These are phyloP conservation scores for Pseudogymnoascus sp. DNA, from an alignment of 2,329 filamentous ascomycete genomes.

Conservation along the genomic window DNA sequence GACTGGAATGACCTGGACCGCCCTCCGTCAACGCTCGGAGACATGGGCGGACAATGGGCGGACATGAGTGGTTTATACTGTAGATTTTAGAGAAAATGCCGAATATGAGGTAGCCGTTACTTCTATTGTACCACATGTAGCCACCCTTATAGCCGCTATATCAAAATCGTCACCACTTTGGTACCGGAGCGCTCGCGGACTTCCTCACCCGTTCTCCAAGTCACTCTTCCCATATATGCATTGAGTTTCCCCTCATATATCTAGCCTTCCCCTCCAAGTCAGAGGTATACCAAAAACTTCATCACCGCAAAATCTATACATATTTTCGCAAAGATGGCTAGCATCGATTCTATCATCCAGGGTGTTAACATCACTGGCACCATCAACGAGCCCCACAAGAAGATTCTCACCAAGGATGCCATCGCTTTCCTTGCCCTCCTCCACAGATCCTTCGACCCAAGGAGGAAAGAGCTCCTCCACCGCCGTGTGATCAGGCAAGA, in stretches of 20 bases:
- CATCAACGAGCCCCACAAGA: slow-evolving; percentile 69
- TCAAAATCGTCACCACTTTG: slow-evolving; percentile 6
- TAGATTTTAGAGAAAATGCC: background rate
- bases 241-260: slow-evolving; percentile 10
- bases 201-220: slow-evolving; percentile 4
- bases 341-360: slow-evolving; percentile 69
- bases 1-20: background rate
- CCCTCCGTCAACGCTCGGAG: slow-evolving; percentile 7
- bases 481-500: slow-evolving; percentile 79
- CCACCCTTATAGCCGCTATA: background rate
- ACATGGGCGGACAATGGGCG: background rate
- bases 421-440: slow-evolving; percentile 88
- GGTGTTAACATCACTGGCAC: slow-evolving; percentile 80
- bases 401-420: slow-evolving; percentile 87
- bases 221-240: slow-evolving; percentile 9
- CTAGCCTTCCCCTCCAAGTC: background rate
- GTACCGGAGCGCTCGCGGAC: slow-evolving; percentile 6
- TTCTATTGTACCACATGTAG: background rate
- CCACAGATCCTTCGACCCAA: slow-evolving; percentile 87
- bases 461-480: slow-evolving; percentile 81
- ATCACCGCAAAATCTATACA: slow-evolving; percentile 5
- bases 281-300: background rate
- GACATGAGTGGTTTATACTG: background rate
- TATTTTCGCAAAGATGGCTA: slow-evolving; percentile 46
- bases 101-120: background rate